A percentile compares a stretch with the other conserved stretches of the same genome.
Evolutionary conservation across 78 protist species (phyloP).

Genomic region (Monosiga brevicollis): DNA sequence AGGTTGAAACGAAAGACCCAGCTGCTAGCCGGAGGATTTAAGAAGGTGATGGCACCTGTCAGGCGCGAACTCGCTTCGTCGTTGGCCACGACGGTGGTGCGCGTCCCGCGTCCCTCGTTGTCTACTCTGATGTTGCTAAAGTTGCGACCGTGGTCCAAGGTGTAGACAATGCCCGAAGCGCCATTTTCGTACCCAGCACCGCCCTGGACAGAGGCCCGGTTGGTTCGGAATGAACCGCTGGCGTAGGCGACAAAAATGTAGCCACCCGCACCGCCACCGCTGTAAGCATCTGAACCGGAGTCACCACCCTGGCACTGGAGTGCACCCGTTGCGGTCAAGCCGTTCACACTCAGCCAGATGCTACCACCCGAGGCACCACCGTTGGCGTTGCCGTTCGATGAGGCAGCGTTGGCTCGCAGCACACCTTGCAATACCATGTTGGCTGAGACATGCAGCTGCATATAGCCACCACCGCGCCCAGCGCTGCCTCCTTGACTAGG

Average conservation of each 20-base stretch:
- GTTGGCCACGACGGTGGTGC: not conserved
- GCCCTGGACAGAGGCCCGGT: not conserved
- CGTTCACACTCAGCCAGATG: not conserved
- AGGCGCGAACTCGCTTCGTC: not conserved
- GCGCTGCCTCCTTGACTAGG: not conserved
- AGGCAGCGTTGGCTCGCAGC: not conserved
- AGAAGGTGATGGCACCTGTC: not conserved
- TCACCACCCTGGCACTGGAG: not conserved
- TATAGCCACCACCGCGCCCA: not conserved
- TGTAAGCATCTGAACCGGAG: not conserved
- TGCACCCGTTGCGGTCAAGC: not conserved
- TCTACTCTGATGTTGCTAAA: not conserved
- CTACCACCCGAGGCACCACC: not conserved
- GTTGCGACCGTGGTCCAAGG: not conserved
- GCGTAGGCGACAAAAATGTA: not conserved
- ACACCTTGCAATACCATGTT: not conserved
- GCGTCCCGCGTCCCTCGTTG: not conserved
- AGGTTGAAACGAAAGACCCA: not conserved
- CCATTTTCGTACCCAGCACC: not conserved
- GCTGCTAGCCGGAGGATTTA: not conserved
- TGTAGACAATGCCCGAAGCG: not conserved
- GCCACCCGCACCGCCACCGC: constrained; percentile 4
- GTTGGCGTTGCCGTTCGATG: not conserved
- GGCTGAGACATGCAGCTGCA: not conserved
- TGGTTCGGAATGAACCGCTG: not conserved